phyloP scores from a whole-genome alignment of 805 yeast genomes.

The Kluyveromyces wickerhamii region DNA sequence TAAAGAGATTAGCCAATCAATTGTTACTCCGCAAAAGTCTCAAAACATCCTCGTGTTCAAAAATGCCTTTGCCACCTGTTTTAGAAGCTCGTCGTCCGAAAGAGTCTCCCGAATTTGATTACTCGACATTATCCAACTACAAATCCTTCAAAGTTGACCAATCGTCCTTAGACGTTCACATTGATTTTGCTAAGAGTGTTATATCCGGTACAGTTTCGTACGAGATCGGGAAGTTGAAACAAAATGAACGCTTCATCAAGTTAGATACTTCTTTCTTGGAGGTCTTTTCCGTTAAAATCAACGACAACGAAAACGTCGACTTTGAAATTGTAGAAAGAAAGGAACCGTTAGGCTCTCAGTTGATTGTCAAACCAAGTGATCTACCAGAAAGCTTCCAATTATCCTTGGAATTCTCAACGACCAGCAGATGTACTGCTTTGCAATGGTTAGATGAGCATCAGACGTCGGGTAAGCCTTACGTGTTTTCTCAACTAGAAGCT shows the following conservation, averaged over 20 bases:
- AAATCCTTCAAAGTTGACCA: constrained; percentile 39
- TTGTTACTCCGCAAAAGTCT: too few relatives aligned
- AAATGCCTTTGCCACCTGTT: constrained; percentile 21
- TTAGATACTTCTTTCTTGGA: constrained; percentile 64
- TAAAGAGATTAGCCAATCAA: too few relatives aligned
- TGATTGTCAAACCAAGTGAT: constrained; percentile 28
- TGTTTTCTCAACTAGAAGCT: constrained; percentile 88
- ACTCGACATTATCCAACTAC: constrained; percentile 75
- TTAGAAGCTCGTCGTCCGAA: constrained; percentile 27
- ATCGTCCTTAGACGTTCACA: constrained; percentile 45
- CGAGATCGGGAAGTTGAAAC: constrained; percentile 31
- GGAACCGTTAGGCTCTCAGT: constrained; percentile 55
- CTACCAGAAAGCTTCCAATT: constrained; percentile 20
- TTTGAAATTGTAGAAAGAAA: constrained; percentile 34
- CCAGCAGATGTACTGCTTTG: constrained; percentile 69
- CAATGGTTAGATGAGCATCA: constrained; percentile 75
- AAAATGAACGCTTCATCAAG: constrained; percentile 32
- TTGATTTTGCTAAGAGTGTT: constrained; percentile 45
- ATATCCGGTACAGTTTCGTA: constrained; percentile 51
- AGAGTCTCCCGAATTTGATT: constrained; percentile 49
- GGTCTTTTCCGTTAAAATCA: constrained; percentile 37
- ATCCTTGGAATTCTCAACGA: constrained; percentile 55
- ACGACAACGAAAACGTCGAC: constrained; percentile 28
- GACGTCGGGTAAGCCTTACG: constrained; percentile 59
- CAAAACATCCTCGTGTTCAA: too few relatives aligned